These are phyloP conservation scores for Marasmius tenuissimus DNA, from an alignment of 1,284 basidiomycete species.

Conservation along the genomic window DNA sequence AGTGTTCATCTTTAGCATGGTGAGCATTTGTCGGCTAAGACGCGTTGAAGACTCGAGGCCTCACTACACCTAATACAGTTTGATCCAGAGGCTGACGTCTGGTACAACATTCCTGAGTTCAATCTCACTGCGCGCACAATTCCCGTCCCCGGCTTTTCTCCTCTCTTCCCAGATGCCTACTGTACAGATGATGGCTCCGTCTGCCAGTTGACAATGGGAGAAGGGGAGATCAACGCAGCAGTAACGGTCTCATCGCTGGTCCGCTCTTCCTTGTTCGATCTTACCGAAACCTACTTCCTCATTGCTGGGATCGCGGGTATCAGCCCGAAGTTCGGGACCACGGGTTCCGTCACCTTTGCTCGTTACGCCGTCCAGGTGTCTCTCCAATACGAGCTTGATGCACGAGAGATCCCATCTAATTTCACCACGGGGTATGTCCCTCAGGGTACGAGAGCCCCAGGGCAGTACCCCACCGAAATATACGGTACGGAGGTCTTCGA, in stretches of 20 bases:
- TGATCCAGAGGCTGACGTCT: conserved; percentile 7
- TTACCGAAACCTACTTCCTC: conserved; percentile 43
- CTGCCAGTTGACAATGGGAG: conserved; percentile 36
- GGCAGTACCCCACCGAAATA: conserved; percentile 27
- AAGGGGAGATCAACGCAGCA: conserved; percentile 48
- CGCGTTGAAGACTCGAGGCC: background rate
- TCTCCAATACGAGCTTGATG: conserved; percentile 45
- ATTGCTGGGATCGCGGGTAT: conserved; percentile 47
- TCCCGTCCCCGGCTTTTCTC: conserved; percentile 13
- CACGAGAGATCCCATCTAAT: conserved; percentile 39
- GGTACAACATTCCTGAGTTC: conserved; percentile 16
- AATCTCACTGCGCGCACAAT: conserved; percentile 12
- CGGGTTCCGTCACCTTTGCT: conserved; percentile 43
- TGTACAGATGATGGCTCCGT: conserved; percentile 27
- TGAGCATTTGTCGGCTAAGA: background rate
- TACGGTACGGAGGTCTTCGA: conserved; percentile 54
- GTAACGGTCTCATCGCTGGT: conserved; percentile 35
- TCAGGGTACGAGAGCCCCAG: conserved; percentile 31
- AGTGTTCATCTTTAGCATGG: conserved; percentile 7
- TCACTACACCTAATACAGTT: background rate
- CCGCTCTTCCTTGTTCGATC: conserved; percentile 35
- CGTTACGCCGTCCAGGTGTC: conserved; percentile 44
- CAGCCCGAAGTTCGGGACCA: conserved; percentile 39
- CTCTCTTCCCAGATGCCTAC: conserved; percentile 11
- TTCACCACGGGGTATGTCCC: conserved; percentile 42